Evolutionary conservation across 108 stramenopile genomes (phyloP).

Genomic region (Cyclotella choctawhatcheeana): DNA sequence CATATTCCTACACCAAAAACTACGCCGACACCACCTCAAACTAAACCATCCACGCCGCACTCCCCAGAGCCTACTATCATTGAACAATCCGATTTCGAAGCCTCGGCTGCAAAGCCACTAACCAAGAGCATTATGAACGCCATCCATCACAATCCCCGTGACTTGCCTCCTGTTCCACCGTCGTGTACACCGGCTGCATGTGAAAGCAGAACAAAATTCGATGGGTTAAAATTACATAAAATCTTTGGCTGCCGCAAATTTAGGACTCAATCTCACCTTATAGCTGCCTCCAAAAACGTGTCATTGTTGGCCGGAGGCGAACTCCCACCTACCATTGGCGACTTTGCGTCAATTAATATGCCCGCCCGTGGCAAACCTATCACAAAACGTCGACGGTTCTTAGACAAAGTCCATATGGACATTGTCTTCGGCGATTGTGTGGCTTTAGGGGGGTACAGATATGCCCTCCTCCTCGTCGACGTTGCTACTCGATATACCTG

Average conservation of each 20-base stretch:
- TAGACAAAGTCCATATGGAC: slow-evolving; percentile 18
- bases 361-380: background rate
- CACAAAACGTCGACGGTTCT: background rate
- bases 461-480: background rate
- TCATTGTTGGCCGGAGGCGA: background rate
- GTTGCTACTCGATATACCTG: background rate
- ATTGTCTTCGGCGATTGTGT: slow-evolving; percentile 15
- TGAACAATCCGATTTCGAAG: background rate
- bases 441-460: slow-evolving; percentile 4
- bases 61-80: background rate
- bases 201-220: background rate
- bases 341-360: background rate
- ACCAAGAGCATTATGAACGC: background rate
- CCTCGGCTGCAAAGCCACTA: background rate
- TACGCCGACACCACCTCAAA: background rate
- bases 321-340: background rate
- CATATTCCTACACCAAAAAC: background rate
- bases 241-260: slow-evolving; percentile 1
- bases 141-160: background rate
- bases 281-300: background rate
- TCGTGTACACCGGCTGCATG: background rate
- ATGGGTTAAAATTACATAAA: background rate
- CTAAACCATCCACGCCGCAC: background rate
- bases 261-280: background rate
- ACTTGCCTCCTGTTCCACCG: background rate